Percentiles rank a stretch among this genome's conserved stretches.
Conservation (phyloP, 2,329 filamentous ascomycete genomes). For the Epicoccum sorghinum region DNA sequence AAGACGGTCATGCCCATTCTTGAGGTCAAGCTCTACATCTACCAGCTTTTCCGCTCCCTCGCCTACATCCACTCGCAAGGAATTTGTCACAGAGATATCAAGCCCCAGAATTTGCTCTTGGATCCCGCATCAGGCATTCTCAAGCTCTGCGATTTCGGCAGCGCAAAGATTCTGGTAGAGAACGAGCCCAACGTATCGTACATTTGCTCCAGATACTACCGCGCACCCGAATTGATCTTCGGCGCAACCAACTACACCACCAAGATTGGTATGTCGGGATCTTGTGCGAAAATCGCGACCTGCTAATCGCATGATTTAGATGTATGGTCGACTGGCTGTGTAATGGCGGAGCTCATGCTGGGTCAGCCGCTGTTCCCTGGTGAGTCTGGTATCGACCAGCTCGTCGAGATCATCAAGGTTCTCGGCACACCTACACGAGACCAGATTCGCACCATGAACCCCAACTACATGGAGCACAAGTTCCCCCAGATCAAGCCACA, state of each 20-base stretch:
- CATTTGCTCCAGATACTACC: constrained; percentile 99
- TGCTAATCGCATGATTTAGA: constrained; percentile 62
- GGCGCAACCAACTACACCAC: constrained; percentile 99
- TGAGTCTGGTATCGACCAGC: constrained; percentile 96
- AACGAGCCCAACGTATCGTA: constrained; percentile 99
- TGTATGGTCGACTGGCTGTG: constrained; percentile 98
- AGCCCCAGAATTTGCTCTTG: constrained; percentile 94
- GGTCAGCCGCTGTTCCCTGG: constrained; percentile 97
- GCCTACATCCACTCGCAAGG: constrained; percentile 99
- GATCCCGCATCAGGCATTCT: constrained; percentile 90
- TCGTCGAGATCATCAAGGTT: constrained; percentile 99
- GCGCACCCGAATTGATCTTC: constrained; percentile 96
- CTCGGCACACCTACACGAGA: constrained; percentile 94
- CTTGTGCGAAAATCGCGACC: constrained; percentile 6
- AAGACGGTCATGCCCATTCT: constrained; percentile 99
- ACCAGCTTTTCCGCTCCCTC: constrained; percentile 96
- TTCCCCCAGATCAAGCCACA: constrained; percentile 99
- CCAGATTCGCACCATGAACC: constrained; percentile 99
- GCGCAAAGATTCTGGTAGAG: constrained; percentile 96
- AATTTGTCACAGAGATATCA: constrained; percentile 99
- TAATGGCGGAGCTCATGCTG: constrained; percentile 99
- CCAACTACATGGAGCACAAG: constrained; percentile 99
- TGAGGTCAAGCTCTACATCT: constrained; percentile 99
- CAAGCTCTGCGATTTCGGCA: constrained; percentile 98
- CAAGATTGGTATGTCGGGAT: constrained; percentile 82